These are phyloP conservation scores for Eutrema heterophyllum DNA, from an alignment of 345 rosid genomes.

Conservation along the genomic window DNA sequence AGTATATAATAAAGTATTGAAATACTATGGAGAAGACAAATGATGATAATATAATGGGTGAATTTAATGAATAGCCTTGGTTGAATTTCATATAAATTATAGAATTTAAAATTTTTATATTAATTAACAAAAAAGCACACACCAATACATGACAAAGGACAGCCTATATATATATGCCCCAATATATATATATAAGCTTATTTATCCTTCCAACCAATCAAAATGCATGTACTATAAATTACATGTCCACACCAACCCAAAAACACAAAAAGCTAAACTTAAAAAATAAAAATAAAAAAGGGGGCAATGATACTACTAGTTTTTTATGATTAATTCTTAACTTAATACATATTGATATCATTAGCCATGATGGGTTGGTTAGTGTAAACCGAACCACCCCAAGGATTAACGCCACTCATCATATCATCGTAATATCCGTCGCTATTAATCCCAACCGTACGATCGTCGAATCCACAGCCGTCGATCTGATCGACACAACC, in stretches of 20 bases:
- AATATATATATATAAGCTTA: conserved; percentile 4
- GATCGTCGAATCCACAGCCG: conserved; percentile 35
- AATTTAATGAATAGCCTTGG: too few relatives aligned
- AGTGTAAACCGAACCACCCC: conserved; percentile 34
- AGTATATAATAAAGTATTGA: too few relatives aligned
- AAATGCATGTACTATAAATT: conserved; percentile 20
- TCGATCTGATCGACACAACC: conserved; percentile 26
- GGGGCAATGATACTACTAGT: not conserved
- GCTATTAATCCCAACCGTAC: conserved; percentile 23
- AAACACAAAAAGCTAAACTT: conserved; percentile 14
- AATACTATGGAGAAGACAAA: conserved; percentile 5
- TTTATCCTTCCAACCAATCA: conserved; percentile 31
- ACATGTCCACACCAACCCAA: conserved; percentile 30
- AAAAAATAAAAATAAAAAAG: not conserved
- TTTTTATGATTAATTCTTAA: not conserved
- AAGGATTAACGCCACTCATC: conserved; percentile 27
- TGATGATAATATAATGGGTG: conserved; percentile 7
- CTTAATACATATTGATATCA: conserved; percentile 41
- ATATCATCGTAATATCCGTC: conserved; percentile 34
- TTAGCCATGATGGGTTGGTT: conserved; percentile 40
- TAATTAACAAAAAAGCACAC: conserved; percentile 9
- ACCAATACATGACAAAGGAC: conserved; percentile 30
- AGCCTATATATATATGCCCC: conserved; percentile 22
- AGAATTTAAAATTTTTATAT: not conserved
- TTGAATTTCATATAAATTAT: conserved; percentile 9